These are phyloP conservation scores for Endocladia muricata DNA, from an alignment of 31 red algal species.

Conservation along the genomic window DNA sequence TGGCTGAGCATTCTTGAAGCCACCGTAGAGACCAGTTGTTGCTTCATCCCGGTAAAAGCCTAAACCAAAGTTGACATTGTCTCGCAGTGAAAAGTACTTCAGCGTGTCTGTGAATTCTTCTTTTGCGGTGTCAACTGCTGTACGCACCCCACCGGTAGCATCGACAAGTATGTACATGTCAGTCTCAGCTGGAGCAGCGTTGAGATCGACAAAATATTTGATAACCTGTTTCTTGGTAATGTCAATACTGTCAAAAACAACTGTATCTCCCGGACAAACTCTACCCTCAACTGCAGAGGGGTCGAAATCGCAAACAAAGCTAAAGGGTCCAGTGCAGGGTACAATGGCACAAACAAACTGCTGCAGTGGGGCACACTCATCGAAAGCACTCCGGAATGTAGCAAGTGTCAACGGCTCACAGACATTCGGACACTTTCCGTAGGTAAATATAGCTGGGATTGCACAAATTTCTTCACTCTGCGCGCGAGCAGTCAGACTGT, in stretches of 20 bases:
- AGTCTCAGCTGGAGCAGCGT: slow-evolving; percentile 21
- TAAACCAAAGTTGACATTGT: slow-evolving; percentile 20
- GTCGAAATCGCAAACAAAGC: slow-evolving; percentile 6
- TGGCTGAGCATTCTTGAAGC: slow-evolving; percentile 24
- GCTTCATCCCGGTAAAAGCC: neutral
- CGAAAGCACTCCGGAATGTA: too few relatives aligned
- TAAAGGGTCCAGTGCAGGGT: slow-evolving; percentile 18
- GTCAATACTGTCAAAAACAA: neutral
- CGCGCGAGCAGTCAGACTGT: too few relatives aligned
- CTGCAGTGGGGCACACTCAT: too few relatives aligned
- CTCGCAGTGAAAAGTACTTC: too few relatives aligned
- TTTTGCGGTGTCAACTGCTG: neutral
- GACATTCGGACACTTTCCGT: too few relatives aligned
- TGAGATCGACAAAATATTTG: neutral
- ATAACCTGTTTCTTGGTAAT: neutral
- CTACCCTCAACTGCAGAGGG: neutral
- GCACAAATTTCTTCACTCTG: too few relatives aligned
- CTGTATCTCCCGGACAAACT: neutral
- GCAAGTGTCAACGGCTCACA: too few relatives aligned
- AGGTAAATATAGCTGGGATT: too few relatives aligned
- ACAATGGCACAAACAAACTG: too few relatives aligned
- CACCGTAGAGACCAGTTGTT: neutral
- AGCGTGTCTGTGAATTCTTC: neutral
- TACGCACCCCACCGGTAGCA: slow-evolving; percentile 6
- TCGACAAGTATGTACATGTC: slow-evolving; percentile 38